Conservation (phyloP, 208 protist species). For the Acanthamoeba healyi region DNA sequence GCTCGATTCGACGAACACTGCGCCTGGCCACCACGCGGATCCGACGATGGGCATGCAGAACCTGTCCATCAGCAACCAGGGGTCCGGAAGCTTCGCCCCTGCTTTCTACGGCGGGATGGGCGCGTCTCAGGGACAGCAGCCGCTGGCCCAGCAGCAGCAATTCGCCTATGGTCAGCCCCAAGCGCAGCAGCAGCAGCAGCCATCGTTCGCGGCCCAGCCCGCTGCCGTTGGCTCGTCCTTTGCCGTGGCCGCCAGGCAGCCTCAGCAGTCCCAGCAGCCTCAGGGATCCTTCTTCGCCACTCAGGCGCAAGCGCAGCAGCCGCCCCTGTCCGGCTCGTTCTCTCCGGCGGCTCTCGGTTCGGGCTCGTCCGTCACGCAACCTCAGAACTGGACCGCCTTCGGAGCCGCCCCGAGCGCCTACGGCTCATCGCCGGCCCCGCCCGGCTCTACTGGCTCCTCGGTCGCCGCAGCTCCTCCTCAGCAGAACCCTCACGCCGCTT, state of each 20-base stretch:
- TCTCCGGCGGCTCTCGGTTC: neutral
- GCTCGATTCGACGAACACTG: neutral
- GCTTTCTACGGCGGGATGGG: neutral
- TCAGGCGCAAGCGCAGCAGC: neutral
- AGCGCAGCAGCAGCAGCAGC: neutral
- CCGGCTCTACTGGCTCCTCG: neutral
- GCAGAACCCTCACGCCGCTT: neutral
- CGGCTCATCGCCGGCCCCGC: neutral
- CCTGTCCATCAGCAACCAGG: neutral
- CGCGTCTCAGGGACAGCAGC: neutral
- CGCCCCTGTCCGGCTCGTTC: neutral
- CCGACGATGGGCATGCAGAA: neutral
- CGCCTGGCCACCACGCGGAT: neutral
- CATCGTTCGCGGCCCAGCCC: neutral
- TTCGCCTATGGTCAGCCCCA: neutral
- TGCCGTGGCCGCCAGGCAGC: neutral
- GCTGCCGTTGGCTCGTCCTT: neutral
- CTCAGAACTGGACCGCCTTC: neutral
- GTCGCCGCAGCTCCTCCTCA: neutral
- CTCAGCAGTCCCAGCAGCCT: neutral
- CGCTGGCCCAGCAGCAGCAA: neutral
- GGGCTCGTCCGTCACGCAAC: neutral
- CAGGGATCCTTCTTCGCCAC: neutral
- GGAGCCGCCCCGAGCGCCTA: neutral
- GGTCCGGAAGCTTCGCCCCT: neutral